Percentiles rank a stretch among this genome's conserved stretches.
Conservation (phyloP, 1,139 yeast species). For the Arxiozyma heterogenica region DNA sequence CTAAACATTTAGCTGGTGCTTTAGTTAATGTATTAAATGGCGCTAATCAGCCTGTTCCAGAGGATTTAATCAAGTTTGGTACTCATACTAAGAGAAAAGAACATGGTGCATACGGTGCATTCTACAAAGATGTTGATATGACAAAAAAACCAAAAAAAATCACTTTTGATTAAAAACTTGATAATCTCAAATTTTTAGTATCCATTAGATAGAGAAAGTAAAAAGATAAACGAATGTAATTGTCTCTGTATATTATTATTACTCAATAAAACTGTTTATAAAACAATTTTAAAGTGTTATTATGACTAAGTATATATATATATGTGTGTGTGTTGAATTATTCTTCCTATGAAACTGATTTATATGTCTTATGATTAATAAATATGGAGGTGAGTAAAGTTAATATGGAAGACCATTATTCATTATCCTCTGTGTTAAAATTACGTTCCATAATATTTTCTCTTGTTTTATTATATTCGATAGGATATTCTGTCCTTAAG, state of each 20-base stretch:
- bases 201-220: neutral
- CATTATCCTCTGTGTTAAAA: slow-evolving; percentile 9
- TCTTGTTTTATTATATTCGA: slow-evolving; percentile 27
- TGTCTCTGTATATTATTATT: neutral
- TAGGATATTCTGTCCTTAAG: slow-evolving; percentile 23
- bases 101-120: slow-evolving; percentile 94
- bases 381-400: neutral
- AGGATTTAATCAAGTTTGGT: slow-evolving; percentile 87
- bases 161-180: slow-evolving; percentile 44
- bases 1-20: slow-evolving; percentile 94
- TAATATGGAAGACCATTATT: neutral
- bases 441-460: slow-evolving; percentile 25
- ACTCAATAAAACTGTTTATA: neutral
- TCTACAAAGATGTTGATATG: slow-evolving; percentile 85
- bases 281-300: neutral
- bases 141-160: slow-evolving; percentile 84
- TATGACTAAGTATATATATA: neutral
- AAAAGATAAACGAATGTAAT: neutral
- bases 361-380: neutral
- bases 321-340: neutral
- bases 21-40: slow-evolving; percentile 84
- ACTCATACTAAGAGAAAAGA: slow-evolving; percentile 97
- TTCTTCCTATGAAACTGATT: neutral
- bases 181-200: neutral
- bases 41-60: slow-evolving; percentile 96